These are phyloP conservation scores for Chlorella sp. DNA, from an alignment of 139 green algal species.

Conservation along the genomic window DNA sequence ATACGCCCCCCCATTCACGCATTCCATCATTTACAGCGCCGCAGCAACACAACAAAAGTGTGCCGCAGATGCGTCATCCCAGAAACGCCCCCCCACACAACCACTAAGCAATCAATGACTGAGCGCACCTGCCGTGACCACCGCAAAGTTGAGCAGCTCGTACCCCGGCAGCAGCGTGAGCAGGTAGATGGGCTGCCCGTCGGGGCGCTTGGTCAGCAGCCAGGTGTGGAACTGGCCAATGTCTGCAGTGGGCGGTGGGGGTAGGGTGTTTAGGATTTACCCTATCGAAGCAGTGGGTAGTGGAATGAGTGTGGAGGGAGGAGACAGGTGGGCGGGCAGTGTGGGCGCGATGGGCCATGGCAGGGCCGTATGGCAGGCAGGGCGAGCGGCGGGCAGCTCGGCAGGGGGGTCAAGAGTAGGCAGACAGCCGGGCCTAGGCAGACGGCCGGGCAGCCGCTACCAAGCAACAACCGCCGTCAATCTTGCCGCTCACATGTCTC, in stretches of 20 bases:
- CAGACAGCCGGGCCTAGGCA: too few species aligned
- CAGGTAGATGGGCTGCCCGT: slow-evolving; percentile 92
- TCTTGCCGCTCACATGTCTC: slow-evolving; percentile 79
- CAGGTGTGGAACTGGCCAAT: slow-evolving; percentile 96
- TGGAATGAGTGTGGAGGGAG: neutral
- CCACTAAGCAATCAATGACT: too few species aligned
- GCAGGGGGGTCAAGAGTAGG: too few species aligned
- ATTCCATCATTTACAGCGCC: too few species aligned
- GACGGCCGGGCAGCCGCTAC: too few species aligned
- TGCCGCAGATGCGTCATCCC: too few species aligned
- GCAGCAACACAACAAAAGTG: too few species aligned
- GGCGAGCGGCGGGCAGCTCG: too few species aligned
- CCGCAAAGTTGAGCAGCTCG: slow-evolving; percentile 93
- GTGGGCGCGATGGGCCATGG: neutral
- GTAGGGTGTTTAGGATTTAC: neutral
- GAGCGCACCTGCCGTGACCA: slow-evolving; percentile 70
- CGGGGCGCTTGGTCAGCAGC: slow-evolving; percentile 76
- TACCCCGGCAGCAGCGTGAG: slow-evolving; percentile 86
- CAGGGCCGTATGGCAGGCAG: neutral
- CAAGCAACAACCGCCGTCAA: too few species aligned
- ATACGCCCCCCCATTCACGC: too few species aligned
- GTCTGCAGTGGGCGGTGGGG: slow-evolving; percentile 26
- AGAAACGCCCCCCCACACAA: too few species aligned
- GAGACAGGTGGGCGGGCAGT: neutral
- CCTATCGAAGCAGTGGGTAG: too few species aligned